Conservation (phyloP, 306 rosid genomes). For the Parietaria judaica region DNA sequence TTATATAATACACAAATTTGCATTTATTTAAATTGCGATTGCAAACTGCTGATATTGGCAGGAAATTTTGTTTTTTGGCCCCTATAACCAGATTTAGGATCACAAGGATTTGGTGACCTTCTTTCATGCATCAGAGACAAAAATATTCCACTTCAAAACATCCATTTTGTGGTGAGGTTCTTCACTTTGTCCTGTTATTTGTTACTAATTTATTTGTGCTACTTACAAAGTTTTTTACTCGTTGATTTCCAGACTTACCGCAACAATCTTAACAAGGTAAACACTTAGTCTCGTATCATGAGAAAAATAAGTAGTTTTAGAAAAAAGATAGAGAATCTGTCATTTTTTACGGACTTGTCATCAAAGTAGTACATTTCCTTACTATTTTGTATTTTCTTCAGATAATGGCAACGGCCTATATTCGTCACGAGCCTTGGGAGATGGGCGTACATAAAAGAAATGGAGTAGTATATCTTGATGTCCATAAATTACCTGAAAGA, state of each 20-base stretch:
- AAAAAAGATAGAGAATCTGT: too few species aligned
- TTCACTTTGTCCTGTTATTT: not conserved
- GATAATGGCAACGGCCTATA: constrained; percentile 88
- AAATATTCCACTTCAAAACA: constrained; percentile 71
- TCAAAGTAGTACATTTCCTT: constrained; percentile 1
- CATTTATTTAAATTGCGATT: constrained; percentile 13
- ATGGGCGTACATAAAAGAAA: constrained; percentile 98
- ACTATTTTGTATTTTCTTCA: constrained; percentile 23
- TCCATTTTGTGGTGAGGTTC: constrained; percentile 89
- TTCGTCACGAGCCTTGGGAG: constrained; percentile 92
- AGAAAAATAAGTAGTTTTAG: too few species aligned
- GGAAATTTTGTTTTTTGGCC: constrained; percentile 11
- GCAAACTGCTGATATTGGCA: constrained; percentile 15
- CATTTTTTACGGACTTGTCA: not conserved
- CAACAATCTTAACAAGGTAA: constrained; percentile 94
- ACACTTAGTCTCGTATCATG: constrained; percentile 4
- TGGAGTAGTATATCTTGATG: constrained; percentile 95
- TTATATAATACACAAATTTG: too few species aligned
- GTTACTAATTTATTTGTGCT: constrained; percentile 10
- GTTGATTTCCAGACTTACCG: constrained; percentile 72
- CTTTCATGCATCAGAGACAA: constrained; percentile 85
- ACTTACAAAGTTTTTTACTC: constrained; percentile 15
- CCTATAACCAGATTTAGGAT: constrained; percentile 62
- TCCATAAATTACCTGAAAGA: constrained; percentile 88
- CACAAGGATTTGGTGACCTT: constrained; percentile 85